phyloP scores from a whole-genome alignment of 1,284 basidiomycete genomes.

The Ganoderma meredithae region DNA sequence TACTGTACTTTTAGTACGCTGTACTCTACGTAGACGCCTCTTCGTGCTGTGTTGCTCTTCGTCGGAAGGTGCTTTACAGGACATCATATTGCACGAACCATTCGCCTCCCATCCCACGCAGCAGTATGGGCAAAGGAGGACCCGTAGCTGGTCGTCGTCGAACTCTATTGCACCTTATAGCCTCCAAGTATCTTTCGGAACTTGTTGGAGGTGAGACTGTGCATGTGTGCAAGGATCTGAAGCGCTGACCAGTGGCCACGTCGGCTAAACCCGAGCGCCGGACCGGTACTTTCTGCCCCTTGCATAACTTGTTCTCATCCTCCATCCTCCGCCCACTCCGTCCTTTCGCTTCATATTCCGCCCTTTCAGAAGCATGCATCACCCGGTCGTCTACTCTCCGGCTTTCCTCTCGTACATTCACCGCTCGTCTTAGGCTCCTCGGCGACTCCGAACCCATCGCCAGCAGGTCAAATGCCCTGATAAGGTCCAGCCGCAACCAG shows the following conservation, averaged over 20 bases:
- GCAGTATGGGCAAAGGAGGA: too few species aligned
- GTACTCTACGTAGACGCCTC: neutral
- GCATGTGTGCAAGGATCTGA: neutral
- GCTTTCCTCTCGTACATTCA: neutral
- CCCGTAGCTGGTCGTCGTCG: neutral
- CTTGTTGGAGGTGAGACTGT: neutral
- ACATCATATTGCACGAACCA: neutral
- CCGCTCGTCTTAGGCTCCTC: too few species aligned
- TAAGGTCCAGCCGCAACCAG: neutral
- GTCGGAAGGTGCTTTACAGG: too few species aligned
- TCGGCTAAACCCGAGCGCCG: neutral
- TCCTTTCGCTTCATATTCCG: neutral
- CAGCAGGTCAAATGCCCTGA: neutral
- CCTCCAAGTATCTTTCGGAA: neutral
- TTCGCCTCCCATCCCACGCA: neutral
- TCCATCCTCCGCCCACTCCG: neutral
- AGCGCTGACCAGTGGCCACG: neutral
- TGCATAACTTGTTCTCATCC: neutral
- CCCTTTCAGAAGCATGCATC: neutral
- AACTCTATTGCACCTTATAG: neutral
- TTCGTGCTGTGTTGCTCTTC: neutral
- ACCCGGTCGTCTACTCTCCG: neutral
- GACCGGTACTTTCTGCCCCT: neutral
- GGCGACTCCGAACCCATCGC: neutral
- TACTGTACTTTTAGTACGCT: neutral